These are phyloP conservation scores for Graphilbum ipis-grandicollis DNA, from an alignment of 2,329 filamentous ascomycete genomes.

Conservation along the genomic window DNA sequence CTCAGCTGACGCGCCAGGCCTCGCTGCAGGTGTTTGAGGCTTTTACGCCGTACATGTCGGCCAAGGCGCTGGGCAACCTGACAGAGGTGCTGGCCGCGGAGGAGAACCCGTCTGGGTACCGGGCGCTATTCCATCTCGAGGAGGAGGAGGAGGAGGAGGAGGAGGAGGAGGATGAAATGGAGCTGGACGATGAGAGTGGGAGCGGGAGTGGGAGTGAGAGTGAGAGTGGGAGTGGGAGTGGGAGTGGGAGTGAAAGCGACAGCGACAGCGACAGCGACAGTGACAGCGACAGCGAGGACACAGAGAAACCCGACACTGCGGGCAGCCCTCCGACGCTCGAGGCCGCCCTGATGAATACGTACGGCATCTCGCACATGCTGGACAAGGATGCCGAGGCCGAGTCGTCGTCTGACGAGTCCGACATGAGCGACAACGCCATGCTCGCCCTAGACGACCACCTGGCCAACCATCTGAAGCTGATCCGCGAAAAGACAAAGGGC, in stretches of 20 bases:
- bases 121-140: constrained; percentile 59
- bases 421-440: constrained; percentile 97
- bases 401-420: constrained; percentile 31
- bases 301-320: constrained; percentile 17
- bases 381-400: constrained; percentile 37
- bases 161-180: constrained; percentile 28
- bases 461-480: constrained; percentile 65
- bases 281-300: constrained; percentile 9
- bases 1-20: constrained; percentile 67
- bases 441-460: constrained; percentile 72
- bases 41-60: constrained; percentile 60
- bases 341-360: constrained; percentile 57
- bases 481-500: constrained; percentile 43
- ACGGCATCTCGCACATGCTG: constrained; percentile 25
- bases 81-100: constrained; percentile 56
- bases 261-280: constrained; percentile 20
- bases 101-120: constrained; percentile 69
- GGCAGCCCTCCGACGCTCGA: too few species aligned
- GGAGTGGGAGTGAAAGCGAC: constrained; percentile 17
- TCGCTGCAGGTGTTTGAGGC: constrained; percentile 76
- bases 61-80: constrained; percentile 49
- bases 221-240: constrained; percentile 15
- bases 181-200: constrained; percentile 26
- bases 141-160: constrained; percentile 21
- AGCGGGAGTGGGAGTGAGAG: constrained; percentile 24